Evolutionary conservation across 257 asterid genomes (phyloP), one percentile per base, ranked within the genome.

Genomic region (Craterostigma plantagineum): DNA sequence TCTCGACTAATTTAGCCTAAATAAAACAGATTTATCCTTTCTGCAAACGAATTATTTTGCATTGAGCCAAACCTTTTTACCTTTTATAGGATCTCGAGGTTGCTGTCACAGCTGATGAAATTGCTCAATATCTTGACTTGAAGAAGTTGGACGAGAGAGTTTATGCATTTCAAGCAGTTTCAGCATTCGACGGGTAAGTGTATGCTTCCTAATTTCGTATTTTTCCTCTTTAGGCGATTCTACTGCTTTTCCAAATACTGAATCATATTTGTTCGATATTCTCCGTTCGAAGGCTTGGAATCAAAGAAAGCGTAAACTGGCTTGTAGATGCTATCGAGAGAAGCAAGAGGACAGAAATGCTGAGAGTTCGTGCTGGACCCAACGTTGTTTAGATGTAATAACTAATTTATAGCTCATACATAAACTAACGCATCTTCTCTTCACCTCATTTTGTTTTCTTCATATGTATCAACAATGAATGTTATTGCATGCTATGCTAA

Each of bases 231-330:
- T 10, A 13, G 41, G 41, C 3, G 14, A 1, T 37, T 10, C 4
- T 13, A 13, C 14, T 10, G 41, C 14, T 13, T 37, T 37, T 10
- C 12, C n/a, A 2, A 41, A n/a, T 14, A 5, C 16, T 14, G 2
- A 41, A 9, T 14, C 9, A 14, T n/a, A 41, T 14, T 12, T 12
- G 16, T n/a, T 3, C 45, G 14, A n/a, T 1, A 37, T n/a, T 18
- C 23, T 43, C 4, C 48, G 17, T 43, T 41, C 12, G 8, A 43
- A 81, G 92, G 67, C 41, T 64, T 34, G 92, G 95, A 14, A 72
- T 82, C 40, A 75, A 72, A 64, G 92, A 75, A 62, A 68, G 92
- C 33, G 71, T 75, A 43, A 69, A 82, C 64, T 82, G 95, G 95
- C 75, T 78, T 18, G 77, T 79, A 39, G 75, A 75, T 48, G 80